A percentile compares a stretch with the other conserved stretches of the same genome.
Evolutionary conservation across 805 yeast genomes (phyloP).

Genomic region (Yamadazyma nakazawae): DNA sequence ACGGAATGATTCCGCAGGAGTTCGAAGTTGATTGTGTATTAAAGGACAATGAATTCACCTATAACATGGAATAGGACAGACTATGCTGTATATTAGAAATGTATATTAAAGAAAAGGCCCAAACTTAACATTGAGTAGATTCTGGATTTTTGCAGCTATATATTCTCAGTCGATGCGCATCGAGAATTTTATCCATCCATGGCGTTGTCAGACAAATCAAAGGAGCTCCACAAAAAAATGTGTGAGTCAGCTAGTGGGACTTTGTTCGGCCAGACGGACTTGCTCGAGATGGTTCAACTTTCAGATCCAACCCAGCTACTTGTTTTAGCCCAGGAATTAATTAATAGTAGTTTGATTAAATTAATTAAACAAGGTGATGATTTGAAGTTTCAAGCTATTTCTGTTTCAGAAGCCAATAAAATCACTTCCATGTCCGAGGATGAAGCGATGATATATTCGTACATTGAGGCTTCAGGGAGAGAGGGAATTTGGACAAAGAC

Average conservation of each 20-base stretch:
- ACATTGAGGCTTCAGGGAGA: constrained; percentile 88
- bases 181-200: constrained; percentile 2
- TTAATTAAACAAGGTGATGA: constrained; percentile 64
- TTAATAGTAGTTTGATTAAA: constrained; percentile 61
- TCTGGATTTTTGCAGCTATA: background rate
- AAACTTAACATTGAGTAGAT: background rate
- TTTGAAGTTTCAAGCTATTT: constrained; percentile 72
- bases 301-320: constrained; percentile 44
- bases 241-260: constrained; percentile 45
- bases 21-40: constrained; percentile 16
- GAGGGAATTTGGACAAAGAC: constrained; percentile 97
- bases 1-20: constrained; percentile 5
- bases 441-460: constrained; percentile 86
- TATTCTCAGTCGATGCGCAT: constrained; percentile 3
- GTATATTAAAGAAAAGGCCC: no score
- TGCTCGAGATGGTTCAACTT: constrained; percentile 48
- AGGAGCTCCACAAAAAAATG: constrained; percentile 63
- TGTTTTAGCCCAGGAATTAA: constrained; percentile 46
- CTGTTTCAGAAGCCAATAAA: constrained; percentile 70
- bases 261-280: constrained; percentile 65
- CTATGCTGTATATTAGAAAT: no score
- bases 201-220: constrained; percentile 43
- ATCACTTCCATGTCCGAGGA: constrained; percentile 77
- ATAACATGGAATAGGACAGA: background rate
- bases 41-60: constrained; percentile 8